Percentiles rank a stretch among this genome's conserved stretches.
Conservation (phyloP, 2,329 filamentous ascomycete species). For the Fusarium sp. region DNA sequence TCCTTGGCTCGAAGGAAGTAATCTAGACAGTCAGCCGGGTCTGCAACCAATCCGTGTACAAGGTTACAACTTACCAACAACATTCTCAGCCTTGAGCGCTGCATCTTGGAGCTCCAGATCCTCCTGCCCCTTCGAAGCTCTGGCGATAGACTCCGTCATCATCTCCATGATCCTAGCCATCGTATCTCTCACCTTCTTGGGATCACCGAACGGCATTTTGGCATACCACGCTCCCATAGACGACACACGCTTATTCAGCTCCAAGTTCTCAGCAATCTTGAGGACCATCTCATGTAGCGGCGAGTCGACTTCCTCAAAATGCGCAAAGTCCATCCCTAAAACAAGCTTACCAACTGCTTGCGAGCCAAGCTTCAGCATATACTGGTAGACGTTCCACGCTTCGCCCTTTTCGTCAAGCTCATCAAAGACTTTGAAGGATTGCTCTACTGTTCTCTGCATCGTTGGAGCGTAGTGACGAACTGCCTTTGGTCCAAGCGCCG, state of each 20-base stretch:
- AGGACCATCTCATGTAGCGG: slow-evolving; percentile 63
- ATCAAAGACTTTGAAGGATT: slow-evolving; percentile 63
- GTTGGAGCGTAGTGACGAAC: slow-evolving; percentile 69
- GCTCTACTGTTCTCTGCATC: slow-evolving; percentile 67
- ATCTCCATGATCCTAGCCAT: slow-evolving; percentile 50
- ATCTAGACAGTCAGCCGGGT: slow-evolving; percentile 48
- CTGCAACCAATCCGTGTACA: rapidly evolving
- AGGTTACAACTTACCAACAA: slow-evolving; percentile 22
- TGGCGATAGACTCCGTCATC: slow-evolving; percentile 52
- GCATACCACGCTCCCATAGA: slow-evolving; percentile 67
- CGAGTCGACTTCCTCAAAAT: slow-evolving; percentile 58
- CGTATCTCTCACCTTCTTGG: slow-evolving; percentile 55
- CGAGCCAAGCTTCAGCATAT: slow-evolving; percentile 62
- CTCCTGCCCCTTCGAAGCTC: slow-evolving; percentile 51
- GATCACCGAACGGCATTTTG: slow-evolving; percentile 68
- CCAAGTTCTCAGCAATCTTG: slow-evolving; percentile 61
- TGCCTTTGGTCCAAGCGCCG: slow-evolving; percentile 68
- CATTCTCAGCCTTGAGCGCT: slow-evolving; percentile 60
- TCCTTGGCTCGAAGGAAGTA: slow-evolving; percentile 66
- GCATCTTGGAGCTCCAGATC: slow-evolving; percentile 60
- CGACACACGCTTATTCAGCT: slow-evolving; percentile 69
- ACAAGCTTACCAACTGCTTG: slow-evolving; percentile 59
- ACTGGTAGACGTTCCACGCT: slow-evolving; percentile 62
- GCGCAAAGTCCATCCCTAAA: slow-evolving; percentile 58
- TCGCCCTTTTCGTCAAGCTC: slow-evolving; percentile 61